A percentile compares a stretch with the other conserved stretches of the same genome.
phyloP scores from a whole-genome alignment of 805 yeast genomes.

The Saccharomycopsis capsularis region DNA sequence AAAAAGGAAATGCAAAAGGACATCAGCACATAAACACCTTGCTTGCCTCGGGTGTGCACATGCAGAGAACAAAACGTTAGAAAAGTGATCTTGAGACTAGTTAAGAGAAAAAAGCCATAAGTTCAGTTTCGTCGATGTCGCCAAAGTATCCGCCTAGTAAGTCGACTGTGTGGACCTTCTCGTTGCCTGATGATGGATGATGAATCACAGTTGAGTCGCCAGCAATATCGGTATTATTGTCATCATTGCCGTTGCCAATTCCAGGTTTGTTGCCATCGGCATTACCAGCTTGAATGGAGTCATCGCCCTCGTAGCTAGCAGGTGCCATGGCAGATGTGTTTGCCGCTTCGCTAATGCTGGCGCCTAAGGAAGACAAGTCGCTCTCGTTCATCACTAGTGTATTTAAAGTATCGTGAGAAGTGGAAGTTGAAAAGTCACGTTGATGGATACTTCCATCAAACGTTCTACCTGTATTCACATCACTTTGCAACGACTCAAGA shows the following conservation, averaged over 20 bases:
- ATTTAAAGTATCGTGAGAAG: background rate
- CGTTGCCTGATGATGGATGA: background rate
- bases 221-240: background rate
- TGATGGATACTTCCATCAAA: too few species aligned
- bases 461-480: too few species aligned
- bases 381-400: background rate
- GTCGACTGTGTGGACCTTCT: background rate
- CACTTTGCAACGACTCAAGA: too few species aligned
- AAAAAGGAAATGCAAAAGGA: conserved; percentile 1
- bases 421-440: too few species aligned
- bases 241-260: too few species aligned
- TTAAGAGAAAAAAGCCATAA: background rate
- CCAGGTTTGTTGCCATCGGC: background rate
- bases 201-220: background rate
- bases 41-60: too few species aligned
- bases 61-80: too few species aligned
- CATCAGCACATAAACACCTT: too few species aligned
- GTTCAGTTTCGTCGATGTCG: conserved; percentile 3
- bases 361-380: background rate
- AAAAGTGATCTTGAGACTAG: too few species aligned
- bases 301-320: background rate
- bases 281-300: background rate
- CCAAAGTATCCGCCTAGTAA: conserved; percentile 9
- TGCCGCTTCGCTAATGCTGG: background rate
- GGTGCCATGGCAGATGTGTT: background rate